phyloP scores from a whole-genome alignment of 2,329 filamentous ascomycete species.

The Aciculosporium take region DNA sequence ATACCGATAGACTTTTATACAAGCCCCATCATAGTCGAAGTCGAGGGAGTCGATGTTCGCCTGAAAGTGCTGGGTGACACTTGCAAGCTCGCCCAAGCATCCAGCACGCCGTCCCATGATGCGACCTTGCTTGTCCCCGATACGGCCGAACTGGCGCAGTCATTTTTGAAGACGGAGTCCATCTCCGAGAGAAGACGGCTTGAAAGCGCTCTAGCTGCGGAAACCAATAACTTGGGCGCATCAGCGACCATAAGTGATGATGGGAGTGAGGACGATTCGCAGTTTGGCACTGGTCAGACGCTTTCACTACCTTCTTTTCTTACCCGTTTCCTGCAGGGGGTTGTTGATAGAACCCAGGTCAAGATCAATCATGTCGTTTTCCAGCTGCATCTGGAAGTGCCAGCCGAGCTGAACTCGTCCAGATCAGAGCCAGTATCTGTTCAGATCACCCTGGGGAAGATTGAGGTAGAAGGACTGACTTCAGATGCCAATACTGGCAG shows the following conservation, averaged over 20 bases:
- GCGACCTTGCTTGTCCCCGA: constrained; percentile 41
- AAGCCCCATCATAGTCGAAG: constrained; percentile 67
- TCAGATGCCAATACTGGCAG: constrained; percentile 16
- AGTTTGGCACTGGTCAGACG: constrained; percentile 54
- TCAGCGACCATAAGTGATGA: constrained; percentile 48
- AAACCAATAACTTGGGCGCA: constrained; percentile 46
- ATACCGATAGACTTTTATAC: constrained; percentile 80
- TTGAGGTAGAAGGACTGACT: constrained; percentile 55
- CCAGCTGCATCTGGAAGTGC: constrained; percentile 47
- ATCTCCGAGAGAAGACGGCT: constrained; percentile 50
- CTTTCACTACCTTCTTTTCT: constrained; percentile 58
- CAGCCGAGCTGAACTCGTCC: constrained; percentile 31
- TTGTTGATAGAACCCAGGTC: constrained; percentile 57
- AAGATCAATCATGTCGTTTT: constrained; percentile 51
- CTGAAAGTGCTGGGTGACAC: constrained; percentile 33
- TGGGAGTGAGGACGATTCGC: constrained; percentile 44
- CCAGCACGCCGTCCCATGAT: constrained; percentile 15
- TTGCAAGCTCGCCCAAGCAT: constrained; percentile 28
- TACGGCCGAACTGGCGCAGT: constrained; percentile 59
- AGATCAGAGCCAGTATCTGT: constrained; percentile 44
- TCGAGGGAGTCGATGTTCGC: constrained; percentile 66
- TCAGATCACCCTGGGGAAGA: constrained; percentile 47
- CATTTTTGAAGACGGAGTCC: constrained; percentile 62
- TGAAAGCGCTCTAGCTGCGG: constrained; percentile 51
- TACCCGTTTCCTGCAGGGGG: constrained; percentile 57